These are phyloP conservation scores for Casuarina glauca DNA, from an alignment of 306 rosid species.

Conservation along the genomic window DNA sequence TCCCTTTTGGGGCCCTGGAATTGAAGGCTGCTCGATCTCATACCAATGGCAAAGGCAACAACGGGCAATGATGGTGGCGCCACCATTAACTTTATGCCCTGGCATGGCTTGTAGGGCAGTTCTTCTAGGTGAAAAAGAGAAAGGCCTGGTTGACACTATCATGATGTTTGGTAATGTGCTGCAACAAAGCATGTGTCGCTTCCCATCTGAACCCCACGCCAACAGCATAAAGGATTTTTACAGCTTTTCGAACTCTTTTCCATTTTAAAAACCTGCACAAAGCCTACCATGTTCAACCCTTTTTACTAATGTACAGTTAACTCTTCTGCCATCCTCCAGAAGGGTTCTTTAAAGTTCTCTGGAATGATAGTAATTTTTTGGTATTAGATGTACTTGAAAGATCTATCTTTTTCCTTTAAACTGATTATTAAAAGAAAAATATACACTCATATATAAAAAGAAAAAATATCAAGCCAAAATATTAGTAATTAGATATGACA, in stretches of 20 bases:
- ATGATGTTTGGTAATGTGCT: conserved; percentile 11
- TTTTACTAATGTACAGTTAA: not conserved
- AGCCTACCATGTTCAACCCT: not conserved
- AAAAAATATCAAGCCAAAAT: too few species aligned
- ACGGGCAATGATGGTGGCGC: not conserved
- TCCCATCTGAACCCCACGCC: conserved; percentile 15
- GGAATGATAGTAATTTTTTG: not conserved
- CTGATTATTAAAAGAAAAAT: too few species aligned
- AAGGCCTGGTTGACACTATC: not conserved
- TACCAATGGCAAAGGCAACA: not conserved
- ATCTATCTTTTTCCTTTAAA: too few species aligned
- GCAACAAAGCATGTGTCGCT: conserved; percentile 15
- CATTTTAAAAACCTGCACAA: not conserved
- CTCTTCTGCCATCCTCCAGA: not conserved
- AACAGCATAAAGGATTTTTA: not conserved
- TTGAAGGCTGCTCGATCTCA: conserved; percentile 3
- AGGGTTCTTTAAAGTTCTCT: not conserved
- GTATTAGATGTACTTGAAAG: too few species aligned
- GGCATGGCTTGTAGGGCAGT: not conserved
- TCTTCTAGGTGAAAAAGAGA: not conserved
- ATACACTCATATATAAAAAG: too few species aligned
- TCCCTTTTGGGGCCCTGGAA: not conserved
- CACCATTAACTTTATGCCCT: not conserved
- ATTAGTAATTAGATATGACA: too few species aligned
- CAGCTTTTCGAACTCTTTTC: conserved; percentile 1